Conservation (phyloP, 2,329 filamentous ascomycete species). For the Elsinoe necatrix region DNA sequence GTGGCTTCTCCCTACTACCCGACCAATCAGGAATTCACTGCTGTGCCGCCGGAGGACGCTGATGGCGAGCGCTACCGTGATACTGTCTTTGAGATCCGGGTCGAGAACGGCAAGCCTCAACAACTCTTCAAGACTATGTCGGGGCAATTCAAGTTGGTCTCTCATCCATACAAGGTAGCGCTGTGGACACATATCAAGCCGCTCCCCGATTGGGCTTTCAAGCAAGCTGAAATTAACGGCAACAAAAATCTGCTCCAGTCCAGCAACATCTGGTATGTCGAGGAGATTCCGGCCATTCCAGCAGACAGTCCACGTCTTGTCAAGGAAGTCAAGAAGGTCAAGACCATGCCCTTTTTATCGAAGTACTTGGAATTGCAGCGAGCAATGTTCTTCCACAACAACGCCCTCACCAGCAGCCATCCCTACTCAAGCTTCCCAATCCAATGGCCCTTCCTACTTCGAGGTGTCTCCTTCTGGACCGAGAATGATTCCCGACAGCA, state of each 20-base stretch:
- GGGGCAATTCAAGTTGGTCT: conserved; percentile 91
- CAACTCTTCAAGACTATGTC: conserved; percentile 86
- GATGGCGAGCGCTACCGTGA: conserved; percentile 70
- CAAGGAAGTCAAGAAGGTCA: conserved; percentile 70
- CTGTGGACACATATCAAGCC: conserved; percentile 98
- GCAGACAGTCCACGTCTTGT: conserved; percentile 62
- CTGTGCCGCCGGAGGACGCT: conserved; percentile 63
- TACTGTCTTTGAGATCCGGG: conserved; percentile 83
- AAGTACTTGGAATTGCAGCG: conserved; percentile 97
- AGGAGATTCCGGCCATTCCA: conserved; percentile 76
- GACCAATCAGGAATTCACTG: conserved; percentile 98
- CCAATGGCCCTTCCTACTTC: conserved; percentile 94
- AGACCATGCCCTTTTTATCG: conserved; percentile 74
- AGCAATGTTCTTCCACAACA: conserved; percentile 99
- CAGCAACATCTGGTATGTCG: conserved; percentile 91
- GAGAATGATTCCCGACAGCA: conserved; percentile 90
- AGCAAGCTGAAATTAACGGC: conserved; percentile 97
- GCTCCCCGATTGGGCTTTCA: conserved; percentile 94
- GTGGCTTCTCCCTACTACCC: conserved; percentile 93
- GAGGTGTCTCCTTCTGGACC: conserved; percentile 99
- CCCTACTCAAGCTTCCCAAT: conserved; percentile 92
- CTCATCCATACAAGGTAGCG: conserved; percentile 88
- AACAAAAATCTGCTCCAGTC: conserved; percentile 89
- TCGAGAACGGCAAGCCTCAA: conserved; percentile 72
- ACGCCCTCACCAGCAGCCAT: conserved; percentile 91